Evolutionary conservation across 306 rosid genomes (phyloP).

Genomic region (Cyamopsis tetragonoloba): DNA sequence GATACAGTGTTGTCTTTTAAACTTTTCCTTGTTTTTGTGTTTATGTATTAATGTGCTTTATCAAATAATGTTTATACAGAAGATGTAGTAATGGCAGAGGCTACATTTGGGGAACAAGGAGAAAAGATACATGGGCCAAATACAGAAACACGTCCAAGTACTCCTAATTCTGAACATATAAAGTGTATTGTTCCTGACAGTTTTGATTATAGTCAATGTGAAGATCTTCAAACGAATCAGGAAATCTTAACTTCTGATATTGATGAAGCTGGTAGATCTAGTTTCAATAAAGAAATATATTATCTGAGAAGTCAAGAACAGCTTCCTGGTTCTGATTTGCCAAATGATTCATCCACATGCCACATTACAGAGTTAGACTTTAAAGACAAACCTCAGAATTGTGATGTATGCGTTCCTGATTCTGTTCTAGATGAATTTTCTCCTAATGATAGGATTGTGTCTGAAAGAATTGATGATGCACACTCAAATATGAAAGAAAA

Average conservation of each 20-base stretch:
- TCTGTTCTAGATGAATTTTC: conserved; percentile 36
- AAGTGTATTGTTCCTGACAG: conserved; percentile 42
- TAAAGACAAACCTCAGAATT: conserved; percentile 32
- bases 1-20: conserved; percentile 1
- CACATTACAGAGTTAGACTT: conserved; percentile 32
- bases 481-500: conserved; percentile 26
- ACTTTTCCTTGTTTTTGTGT: conserved; percentile 1
- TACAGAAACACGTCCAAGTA: conserved; percentile 20
- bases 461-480: conserved; percentile 33
- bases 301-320: conserved; percentile 27
- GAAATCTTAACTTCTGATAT: conserved; percentile 31
- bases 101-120: conserved; percentile 27
- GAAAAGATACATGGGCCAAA: conserved; percentile 29
- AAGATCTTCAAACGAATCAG: conserved; percentile 29
- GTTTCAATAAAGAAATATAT: conserved; percentile 28
- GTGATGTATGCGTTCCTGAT: conserved; percentile 29
- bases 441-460: conserved; percentile 23
- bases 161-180: conserved; percentile 29
- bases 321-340: conserved; percentile 24
- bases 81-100: conserved; percentile 35
- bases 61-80: conserved; percentile 17
- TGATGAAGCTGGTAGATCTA: conserved; percentile 40
- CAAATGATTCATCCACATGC: conserved; percentile 35
- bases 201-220: conserved; percentile 38
- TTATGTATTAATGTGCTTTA: not conserved